Evolutionary conservation across 2,329 filamentous ascomycete species (phyloP), one percentile per base, ranked within the genome.

Genomic region (Colletotrichum coccodes): DNA sequence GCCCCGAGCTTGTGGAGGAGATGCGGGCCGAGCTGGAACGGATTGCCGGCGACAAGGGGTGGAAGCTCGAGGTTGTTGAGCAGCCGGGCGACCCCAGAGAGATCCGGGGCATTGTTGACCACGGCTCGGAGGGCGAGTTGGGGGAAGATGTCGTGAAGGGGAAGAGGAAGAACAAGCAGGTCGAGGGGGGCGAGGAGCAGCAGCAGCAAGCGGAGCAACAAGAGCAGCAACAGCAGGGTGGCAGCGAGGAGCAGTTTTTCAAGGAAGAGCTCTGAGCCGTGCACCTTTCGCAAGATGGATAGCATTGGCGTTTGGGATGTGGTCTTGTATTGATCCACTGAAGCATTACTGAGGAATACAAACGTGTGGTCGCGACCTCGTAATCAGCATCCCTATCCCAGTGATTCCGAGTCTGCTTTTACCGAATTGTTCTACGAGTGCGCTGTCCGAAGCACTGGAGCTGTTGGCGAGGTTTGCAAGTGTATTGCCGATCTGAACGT

Each of bases 1-100:
- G 91, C 61, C 87, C 87, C 0, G 86, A 91, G 53, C 85, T 90
- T 49, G 84, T 97, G 3, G 90, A 95, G 73, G 85, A 90, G 52
- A 83, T 97, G 76, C 87, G 87, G 74, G 86, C 90, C 71, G 84
- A 93, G 75, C 80, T 97, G 66, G 86, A 92, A 76, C 87, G 89
- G 73, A 76, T 92, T 46, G 93, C 93, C 0, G 88, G 90, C 3
- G 89, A 91, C 8, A 88, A 90, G 72, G 89, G 90, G 18, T 97
- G 94, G 94, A 92, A 90, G 74, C 82, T 97, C 68, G 93, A 96
- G 78, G 85, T 96, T 16, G 88, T 96, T 1, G 92, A 96, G 74
- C 85, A 89, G 12, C 87, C 91, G 1, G 85, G 87, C 26, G 85
- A 87, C 26, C 82, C 88, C 21, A 75, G 80, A 70, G 91, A 94